Base-by-base conservation (phyloP, 2,329 filamentous ascomycete species). In the Aspergillus sp. region DNA sequence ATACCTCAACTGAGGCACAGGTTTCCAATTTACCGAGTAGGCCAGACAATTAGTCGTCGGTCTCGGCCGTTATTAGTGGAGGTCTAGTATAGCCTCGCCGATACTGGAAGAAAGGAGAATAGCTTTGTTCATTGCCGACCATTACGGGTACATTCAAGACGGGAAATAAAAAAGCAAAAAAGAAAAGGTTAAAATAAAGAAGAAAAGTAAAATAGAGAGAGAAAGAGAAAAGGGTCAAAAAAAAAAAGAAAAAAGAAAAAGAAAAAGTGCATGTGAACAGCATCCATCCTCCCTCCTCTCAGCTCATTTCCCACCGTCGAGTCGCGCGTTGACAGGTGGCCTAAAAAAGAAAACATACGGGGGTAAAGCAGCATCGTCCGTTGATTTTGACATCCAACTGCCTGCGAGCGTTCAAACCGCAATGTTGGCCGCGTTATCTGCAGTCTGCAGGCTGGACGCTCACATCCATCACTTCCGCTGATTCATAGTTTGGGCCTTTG, bases 321-420 rank as follows among this genome's bases (percentile, higher is more conserved):
- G 31, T 60, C 52, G 31, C 35, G 25, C 50, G 33, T 46, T 51
- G 54, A 55, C 56, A 62, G 53, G 56, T 61, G 59, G 56, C 48
- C 52, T n/a, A 37, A 52, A 31, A 54, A 48, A 51, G 37, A 52
- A 55, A 46, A 39, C 21, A 60, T 35, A 19, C n/a, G 35, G 23
- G 43, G 33, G 45, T 35, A 47, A 59, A 31, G 49, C 12, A 40
- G 33, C 45, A 39, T 14, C 33, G 39, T 43, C 21, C 19, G 14
- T 12, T n/a, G 43, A 54, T 8, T 31, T 31, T 31, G 8, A 4
- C 27, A 31, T 31, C 27, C 44, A 54, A 47, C 17, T 31, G 35
- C 25, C 21, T 11, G 27, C 25, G 14, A 35, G 35, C 35, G 35
- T 37, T 37, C 27, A 31, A 31, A 8, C 4, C 9, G 27, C 27